Evolutionary conservation across 176 grass and related monocot species (phyloP), one percentile per base, ranked within the genome.

Genomic region (Lolium rigidum): DNA sequence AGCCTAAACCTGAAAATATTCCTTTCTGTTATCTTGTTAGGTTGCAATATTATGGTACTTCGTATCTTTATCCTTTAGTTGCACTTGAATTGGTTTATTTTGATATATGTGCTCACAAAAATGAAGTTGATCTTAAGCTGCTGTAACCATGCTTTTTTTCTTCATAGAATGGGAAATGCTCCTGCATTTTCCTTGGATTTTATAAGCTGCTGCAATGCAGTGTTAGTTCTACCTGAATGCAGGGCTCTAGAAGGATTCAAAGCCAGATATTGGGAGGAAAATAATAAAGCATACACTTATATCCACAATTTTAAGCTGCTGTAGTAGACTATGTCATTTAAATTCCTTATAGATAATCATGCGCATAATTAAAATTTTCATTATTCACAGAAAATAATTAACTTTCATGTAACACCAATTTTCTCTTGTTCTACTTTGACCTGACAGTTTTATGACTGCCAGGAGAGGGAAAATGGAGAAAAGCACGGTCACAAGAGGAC

Each of bases 391-490:
- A 82, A 26, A 76, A 48, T 60, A 65, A 22, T 85, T 4, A 38
- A 41, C 11, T 83, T 82, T 67, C 1, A 11, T 15, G 25, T 59
- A 10, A 17, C 18, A 25, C 50, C 64, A 22, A 39, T 26, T 55
- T 11, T 2, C 4, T 26, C 48, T 55, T 80, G 48, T 71, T 26
- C 20, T 69, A 7, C 21, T 71, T 87, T 87, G 54, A 7, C 0
- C 86, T 92, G 71, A 87, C 62, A 76, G 84, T 85, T 67, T 59
- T 78, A 49, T 21, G 37, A 58, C 85, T 77, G 13, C 78, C 82
- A 99, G 94, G 80, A 89, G 94, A 16, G 97, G 97, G 15, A 52
- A 91, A 84, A 96, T 99, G 93, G 97, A 99, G 90, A 94, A 99
- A 82, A 94, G 90, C 84, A 87, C 92, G 3, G 16, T 89, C 41